These are phyloP conservation scores for Fusarium torulosum DNA, from an alignment of 2,329 filamentous ascomycete species.

Conservation along the genomic window DNA sequence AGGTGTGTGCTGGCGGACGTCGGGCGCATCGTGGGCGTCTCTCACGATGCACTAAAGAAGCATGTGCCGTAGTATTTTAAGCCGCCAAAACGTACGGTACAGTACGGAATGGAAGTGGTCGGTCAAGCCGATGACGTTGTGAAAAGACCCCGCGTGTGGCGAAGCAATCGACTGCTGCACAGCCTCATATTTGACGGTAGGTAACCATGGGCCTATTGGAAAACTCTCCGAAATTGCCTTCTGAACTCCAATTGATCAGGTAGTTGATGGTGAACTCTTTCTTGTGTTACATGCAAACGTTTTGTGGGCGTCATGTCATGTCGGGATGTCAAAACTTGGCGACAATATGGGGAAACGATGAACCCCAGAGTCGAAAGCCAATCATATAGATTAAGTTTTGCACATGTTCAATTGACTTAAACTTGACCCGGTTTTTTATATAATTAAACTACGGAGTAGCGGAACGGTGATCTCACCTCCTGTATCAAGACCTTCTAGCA, in stretches of 20 bases:
- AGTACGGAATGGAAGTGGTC: not conserved
- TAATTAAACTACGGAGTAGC: no score
- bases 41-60: conserved; percentile 2
- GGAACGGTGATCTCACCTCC: no score
- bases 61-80: no score
- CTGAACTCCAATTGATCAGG: no score
- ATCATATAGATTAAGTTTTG: not conserved
- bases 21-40: conserved; percentile 13
- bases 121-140: conserved; percentile 26
- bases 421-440: conserved; percentile 7
- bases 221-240: not conserved
- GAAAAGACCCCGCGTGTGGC: conserved; percentile 33
- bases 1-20: not conserved
- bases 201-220: not conserved
- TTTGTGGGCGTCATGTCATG: not conserved
- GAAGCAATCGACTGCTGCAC: conserved; percentile 24
- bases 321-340: conserved; percentile 9
- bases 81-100: not conserved
- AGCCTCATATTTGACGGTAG: conserved; percentile 23
- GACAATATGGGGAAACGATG: conserved; percentile 4
- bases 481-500: no score
- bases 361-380: conserved; percentile 11
- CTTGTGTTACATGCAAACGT: no score
- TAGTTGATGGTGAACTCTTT: no score
- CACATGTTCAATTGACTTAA: conserved; percentile 6